These are phyloP conservation scores for Ambispora gerdemannii DNA, from an alignment of 192 early-diverging fungal genomes.

Conservation along the genomic window DNA sequence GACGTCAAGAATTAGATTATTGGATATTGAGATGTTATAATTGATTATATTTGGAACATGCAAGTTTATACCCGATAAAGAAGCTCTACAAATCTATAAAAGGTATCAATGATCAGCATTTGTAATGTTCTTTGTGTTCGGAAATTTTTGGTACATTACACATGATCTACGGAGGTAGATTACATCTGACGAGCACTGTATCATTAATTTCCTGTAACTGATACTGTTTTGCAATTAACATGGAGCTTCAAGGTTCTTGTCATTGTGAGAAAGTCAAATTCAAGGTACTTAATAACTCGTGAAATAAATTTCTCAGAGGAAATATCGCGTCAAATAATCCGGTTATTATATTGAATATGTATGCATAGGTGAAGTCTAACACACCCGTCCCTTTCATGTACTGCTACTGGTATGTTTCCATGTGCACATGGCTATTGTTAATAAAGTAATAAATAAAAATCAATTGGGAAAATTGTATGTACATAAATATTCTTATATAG, in stretches of 20 bases:
- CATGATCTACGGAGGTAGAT: too few species aligned
- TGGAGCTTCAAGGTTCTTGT: slow-evolving; percentile 58
- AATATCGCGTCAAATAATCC: not conserved
- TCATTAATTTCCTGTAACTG: too few species aligned
- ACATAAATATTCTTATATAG: slow-evolving; percentile 21
- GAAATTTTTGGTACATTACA: too few species aligned
- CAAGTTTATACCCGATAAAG: too few species aligned
- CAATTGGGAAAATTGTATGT: not conserved
- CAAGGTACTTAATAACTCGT: slow-evolving; percentile 22
- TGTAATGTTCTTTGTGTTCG: too few species aligned
- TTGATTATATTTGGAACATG: too few species aligned
- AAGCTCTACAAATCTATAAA: too few species aligned
- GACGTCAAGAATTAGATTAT: too few species aligned
- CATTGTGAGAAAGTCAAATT: slow-evolving; percentile 59
- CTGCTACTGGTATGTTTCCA: slow-evolving; percentile 49
- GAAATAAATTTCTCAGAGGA: not conserved
- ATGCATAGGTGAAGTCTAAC: slow-evolving; percentile 33
- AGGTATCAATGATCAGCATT: too few species aligned
- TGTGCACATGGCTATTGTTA: not conserved
- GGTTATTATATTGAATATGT: slow-evolving; percentile 8
- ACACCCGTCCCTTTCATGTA: slow-evolving; percentile 56
- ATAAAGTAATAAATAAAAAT: not conserved
- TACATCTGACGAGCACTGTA: too few species aligned
- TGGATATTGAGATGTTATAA: too few species aligned
- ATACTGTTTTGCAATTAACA: too few species aligned